These are phyloP conservation scores for Ceratobasidium papillatum DNA, from an alignment of 1,284 basidiomycete species.

Conservation along the genomic window DNA sequence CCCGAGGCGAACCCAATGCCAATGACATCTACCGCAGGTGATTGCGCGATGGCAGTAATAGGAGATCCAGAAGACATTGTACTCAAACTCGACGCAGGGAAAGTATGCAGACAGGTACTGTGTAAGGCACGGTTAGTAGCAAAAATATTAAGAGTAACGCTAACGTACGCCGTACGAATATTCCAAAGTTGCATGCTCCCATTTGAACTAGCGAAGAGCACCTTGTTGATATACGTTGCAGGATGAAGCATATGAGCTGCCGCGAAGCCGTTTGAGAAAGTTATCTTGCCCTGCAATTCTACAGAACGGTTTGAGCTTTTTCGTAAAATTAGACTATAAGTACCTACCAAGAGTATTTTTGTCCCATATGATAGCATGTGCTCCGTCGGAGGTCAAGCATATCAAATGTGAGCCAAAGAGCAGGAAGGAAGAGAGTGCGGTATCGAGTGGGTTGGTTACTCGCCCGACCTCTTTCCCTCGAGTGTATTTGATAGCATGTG, in stretches of 20 bases:
- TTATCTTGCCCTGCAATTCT: constrained; percentile 71
- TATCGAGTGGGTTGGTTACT: constrained; percentile 69
- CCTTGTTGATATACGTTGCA: constrained; percentile 96
- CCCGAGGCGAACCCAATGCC: constrained; percentile 91
- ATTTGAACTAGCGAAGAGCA: constrained; percentile 83
- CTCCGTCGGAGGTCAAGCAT: constrained; percentile 81
- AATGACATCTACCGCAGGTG: constrained; percentile 95
- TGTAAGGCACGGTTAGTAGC: constrained; percentile 7
- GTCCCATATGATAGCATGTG: constrained; percentile 85
- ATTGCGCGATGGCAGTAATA: constrained; percentile 85
- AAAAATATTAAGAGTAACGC: constrained; percentile 20
- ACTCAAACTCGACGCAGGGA: constrained; percentile 59
- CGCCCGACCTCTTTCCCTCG: constrained; percentile 79
- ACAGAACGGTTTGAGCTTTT: constrained; percentile 34
- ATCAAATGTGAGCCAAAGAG: constrained; percentile 85
- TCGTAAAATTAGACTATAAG: constrained; percentile 22
- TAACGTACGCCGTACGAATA: constrained; percentile 77
- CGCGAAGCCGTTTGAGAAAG: constrained; percentile 81
- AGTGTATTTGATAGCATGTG: constrained; percentile 77
- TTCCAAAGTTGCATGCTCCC: constrained; percentile 96
- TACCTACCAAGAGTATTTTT: constrained; percentile 64
- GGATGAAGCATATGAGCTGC: constrained; percentile 90
- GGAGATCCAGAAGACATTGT: constrained; percentile 50
- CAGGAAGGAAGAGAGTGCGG: constrained; percentile 66
- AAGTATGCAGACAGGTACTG: constrained; percentile 74